Evolutionary conservation across 441 rosid species (phyloP).

Genomic region (Pelargonium fulgidum): DNA sequence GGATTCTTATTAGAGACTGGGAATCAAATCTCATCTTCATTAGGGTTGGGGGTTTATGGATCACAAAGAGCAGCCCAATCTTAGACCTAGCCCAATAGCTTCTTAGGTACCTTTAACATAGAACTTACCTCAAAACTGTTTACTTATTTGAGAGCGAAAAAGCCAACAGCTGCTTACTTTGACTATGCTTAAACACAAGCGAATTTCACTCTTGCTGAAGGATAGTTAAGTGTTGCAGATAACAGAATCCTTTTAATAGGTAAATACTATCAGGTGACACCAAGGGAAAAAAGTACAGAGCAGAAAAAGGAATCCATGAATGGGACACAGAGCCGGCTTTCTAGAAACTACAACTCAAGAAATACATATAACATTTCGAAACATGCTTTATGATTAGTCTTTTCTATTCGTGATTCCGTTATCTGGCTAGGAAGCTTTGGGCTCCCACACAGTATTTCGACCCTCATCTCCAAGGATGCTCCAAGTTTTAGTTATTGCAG

Average conservation of each 20-base stretch:
- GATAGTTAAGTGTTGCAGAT: too few relatives aligned
- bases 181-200: neutral
- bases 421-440: too few relatives aligned
- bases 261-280: too few relatives aligned
- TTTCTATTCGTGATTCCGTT: too few relatives aligned
- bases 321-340: neutral
- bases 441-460: too few relatives aligned
- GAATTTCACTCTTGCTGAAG: neutral
- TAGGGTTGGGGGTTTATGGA: conserved; percentile 7
- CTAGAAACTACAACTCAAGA: neutral
- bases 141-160: neutral
- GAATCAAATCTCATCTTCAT: neutral
- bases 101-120: neutral
- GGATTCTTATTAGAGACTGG: neutral
- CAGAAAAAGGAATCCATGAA: conserved; percentile 1
- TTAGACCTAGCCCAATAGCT: neutral
- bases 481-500: too few relatives aligned
- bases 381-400: neutral
- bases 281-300: neutral
- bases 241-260: too few relatives aligned
- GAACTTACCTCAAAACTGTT: neutral
- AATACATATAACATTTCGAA: neutral
- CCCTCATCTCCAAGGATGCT: too few relatives aligned
- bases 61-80: conserved; percentile 8
- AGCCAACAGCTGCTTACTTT: neutral